phyloP scores from a whole-genome alignment of 805 yeast species.

The Nakazawaea wickerhamii region DNA sequence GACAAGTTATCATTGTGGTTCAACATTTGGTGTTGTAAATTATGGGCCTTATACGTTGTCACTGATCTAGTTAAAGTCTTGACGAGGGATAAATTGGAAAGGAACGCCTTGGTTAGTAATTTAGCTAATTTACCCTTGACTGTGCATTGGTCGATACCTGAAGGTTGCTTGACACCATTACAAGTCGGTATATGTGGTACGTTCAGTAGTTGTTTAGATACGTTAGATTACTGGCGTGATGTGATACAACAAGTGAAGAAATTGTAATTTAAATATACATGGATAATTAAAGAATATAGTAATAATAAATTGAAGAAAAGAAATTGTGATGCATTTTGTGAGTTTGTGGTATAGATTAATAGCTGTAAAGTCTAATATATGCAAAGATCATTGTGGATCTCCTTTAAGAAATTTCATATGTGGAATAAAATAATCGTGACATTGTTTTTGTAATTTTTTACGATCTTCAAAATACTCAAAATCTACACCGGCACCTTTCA shows the following conservation, averaged over 20 bases:
- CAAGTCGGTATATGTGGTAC: constrained; percentile 32
- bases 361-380: not conserved
- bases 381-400: constrained; percentile 17
- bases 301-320: not conserved
- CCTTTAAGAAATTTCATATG: constrained; percentile 29
- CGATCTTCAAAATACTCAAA: constrained; percentile 23
- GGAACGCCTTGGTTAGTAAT: constrained; percentile 22
- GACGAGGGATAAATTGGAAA: constrained; percentile 4
- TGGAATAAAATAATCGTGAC: constrained; percentile 29
- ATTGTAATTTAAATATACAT: constrained; percentile 9
- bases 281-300: not conserved
- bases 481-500: constrained; percentile 14
- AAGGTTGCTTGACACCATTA: constrained; percentile 27
- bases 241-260: constrained; percentile 15
- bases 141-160: constrained; percentile 31
- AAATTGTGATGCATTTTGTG: too few species aligned
- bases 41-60: constrained; percentile 32
- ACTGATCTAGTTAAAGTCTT: constrained; percentile 23
- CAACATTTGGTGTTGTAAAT: constrained; percentile 25
- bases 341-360: too few species aligned
- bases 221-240: constrained; percentile 20
- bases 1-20: constrained; percentile 22
- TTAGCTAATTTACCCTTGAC: constrained; percentile 31
- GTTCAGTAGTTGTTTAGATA: constrained; percentile 20
- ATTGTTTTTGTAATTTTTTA: constrained; percentile 22